phyloP scores from a whole-genome alignment of 108 stramenopile genomes.

The Discostella pseudostelligera region DNA sequence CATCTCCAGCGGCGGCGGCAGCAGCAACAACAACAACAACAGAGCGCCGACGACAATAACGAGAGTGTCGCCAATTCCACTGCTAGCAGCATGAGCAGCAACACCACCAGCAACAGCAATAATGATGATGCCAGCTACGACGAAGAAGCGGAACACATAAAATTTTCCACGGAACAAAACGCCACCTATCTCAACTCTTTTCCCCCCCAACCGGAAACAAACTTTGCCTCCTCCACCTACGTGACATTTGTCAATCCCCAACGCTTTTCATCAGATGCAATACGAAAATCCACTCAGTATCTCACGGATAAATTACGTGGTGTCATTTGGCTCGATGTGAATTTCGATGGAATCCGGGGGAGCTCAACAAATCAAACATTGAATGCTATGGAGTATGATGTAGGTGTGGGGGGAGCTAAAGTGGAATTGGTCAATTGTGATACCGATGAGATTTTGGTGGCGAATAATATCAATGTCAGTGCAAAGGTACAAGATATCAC shows the following conservation, averaged over 20 bases:
- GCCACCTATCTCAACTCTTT: not conserved
- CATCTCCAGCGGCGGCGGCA: too few species aligned
- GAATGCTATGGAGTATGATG: constrained; percentile 33
- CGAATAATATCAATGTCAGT: not conserved
- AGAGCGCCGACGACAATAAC: not conserved
- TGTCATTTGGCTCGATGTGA: constrained; percentile 15
- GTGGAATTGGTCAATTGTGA: constrained; percentile 19
- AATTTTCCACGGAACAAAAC: not conserved
- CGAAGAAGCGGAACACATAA: not conserved
- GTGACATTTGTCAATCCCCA: constrained; percentile 5
- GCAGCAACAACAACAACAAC: not conserved
- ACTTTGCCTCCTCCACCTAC: constrained; percentile 14
- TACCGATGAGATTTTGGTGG: not conserved
- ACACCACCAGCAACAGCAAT: not conserved
- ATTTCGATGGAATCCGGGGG: constrained; percentile 31
- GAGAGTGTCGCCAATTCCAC: not conserved
- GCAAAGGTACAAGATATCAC: not conserved
- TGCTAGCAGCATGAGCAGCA: not conserved
- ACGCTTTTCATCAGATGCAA: not conserved
- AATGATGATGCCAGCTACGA: not conserved
- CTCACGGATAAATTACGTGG: not conserved
- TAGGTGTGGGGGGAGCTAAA: constrained; percentile 19
- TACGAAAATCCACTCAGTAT: constrained; percentile 12
- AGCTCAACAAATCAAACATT: constrained; percentile 18
- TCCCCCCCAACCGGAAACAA: constrained; percentile 4